These are phyloP conservation scores for Carnegiea gigantea DNA, from an alignment of 179 eudicot genomes.

Conservation along the genomic window DNA sequence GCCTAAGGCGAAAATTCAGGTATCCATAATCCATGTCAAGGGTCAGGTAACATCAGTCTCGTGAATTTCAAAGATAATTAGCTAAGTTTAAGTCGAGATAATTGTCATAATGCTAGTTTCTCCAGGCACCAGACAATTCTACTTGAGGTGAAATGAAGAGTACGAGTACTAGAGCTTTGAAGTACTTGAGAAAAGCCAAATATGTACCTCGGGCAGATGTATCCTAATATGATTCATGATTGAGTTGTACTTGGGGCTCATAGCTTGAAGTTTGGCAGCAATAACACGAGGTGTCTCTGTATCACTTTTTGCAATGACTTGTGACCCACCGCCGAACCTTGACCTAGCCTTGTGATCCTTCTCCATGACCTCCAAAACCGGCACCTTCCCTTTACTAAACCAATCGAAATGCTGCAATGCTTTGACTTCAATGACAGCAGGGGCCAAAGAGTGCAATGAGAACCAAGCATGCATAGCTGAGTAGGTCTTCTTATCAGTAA, in stretches of 20 bases:
- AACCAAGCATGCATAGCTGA: constrained; percentile 98
- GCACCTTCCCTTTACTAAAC: constrained; percentile 88
- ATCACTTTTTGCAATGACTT: constrained; percentile 71
- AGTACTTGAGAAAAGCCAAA: background rate
- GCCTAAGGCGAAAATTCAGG: too few species aligned
- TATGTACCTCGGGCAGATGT: constrained; percentile 79
- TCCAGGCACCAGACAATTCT: too few species aligned
- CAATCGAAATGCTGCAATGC: constrained; percentile 92
- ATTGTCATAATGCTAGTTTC: too few species aligned
- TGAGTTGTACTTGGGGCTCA: constrained; percentile 92
- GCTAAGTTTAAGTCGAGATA: too few species aligned
- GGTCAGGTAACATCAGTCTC: too few species aligned
- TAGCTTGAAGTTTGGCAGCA: constrained; percentile 87
- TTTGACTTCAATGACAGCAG: constrained; percentile 84
- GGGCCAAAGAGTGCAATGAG: constrained; percentile 64
- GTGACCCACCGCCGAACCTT: constrained; percentile 84
- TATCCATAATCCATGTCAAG: too few species aligned
- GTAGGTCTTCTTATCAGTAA: constrained; percentile 81
- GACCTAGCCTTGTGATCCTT: constrained; percentile 83
- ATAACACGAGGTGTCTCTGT: constrained; percentile 67
- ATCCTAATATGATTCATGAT: constrained; percentile 88
- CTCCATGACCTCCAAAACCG: constrained; percentile 96
- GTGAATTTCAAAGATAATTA: too few species aligned
- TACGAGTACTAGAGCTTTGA: background rate
- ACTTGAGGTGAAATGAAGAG: too few species aligned